phyloP scores from a whole-genome alignment of 257 asterid species.

The Solanum etuberosum region DNA sequence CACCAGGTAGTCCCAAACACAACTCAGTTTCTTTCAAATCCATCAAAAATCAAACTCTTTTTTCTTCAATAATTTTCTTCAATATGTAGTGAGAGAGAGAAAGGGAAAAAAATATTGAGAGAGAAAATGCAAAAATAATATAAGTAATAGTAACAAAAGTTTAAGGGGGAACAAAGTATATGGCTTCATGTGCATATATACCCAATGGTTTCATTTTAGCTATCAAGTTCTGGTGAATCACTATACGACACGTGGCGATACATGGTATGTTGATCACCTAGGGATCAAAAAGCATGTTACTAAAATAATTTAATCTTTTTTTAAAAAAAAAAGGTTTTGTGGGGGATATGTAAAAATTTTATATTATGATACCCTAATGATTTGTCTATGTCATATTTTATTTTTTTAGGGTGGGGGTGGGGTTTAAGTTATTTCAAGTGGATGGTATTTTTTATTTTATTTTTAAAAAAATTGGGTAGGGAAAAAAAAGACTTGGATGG shows the following conservation, averaged over 20 bases:
- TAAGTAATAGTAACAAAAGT: constrained; percentile 12
- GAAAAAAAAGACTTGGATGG: constrained; percentile 11
- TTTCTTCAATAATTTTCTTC: background rate
- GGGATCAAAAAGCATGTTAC: constrained; percentile 79
- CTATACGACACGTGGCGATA: constrained; percentile 47
- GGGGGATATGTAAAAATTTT: constrained; percentile 5
- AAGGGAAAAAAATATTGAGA: background rate
- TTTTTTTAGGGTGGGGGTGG: background rate
- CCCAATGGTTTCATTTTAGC: constrained; percentile 16
- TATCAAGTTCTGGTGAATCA: constrained; percentile 15
- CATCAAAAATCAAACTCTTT: constrained; percentile 4
- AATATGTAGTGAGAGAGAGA: background rate
- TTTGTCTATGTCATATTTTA: constrained; percentile 1
- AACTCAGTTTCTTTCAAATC: constrained; percentile 39
- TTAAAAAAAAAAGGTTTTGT: background rate
- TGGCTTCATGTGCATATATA: constrained; percentile 36
- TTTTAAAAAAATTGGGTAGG: background rate
- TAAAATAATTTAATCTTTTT: constrained; percentile 24
- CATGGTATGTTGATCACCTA: constrained; percentile 27
- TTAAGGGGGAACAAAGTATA: constrained; percentile 31
- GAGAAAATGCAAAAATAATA: background rate
- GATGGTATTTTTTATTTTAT: constrained; percentile 2
- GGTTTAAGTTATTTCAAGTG: constrained; percentile 23
- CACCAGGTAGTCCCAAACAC: constrained; percentile 47
- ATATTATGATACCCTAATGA: constrained; percentile 13